Base-by-base conservation (phyloP, 495 filamentous ascomycete species). In the Hypoxylon intermedium region DNA sequence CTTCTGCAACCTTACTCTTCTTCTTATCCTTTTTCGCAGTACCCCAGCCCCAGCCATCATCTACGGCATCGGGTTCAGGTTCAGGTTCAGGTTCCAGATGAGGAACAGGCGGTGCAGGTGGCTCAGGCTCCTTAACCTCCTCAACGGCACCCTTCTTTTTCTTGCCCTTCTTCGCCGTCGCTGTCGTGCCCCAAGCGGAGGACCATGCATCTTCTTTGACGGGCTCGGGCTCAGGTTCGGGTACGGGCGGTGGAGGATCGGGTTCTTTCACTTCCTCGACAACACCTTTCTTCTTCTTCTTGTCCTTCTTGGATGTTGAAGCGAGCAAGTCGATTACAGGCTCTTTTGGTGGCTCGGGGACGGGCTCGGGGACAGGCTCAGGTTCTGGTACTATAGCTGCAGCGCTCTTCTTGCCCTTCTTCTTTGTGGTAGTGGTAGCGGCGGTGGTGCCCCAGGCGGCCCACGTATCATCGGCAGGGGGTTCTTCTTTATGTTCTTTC, bases 261-360 rank as follows among this genome's bases (percentile, higher is more conserved):
- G 41, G 42, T 21, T 62, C 42, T 3, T 63, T 41, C 19, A 44
- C 6, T 40, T 74, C 69, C 33, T 72, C 73, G 18, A 63, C 31
- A 3, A 36, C 42, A 6, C 26, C 31, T 15, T 54, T 59, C 26
- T 50, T 60, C 16, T 63, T 68, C 51, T 72, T 71, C 48, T 68
- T 71, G 20, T 26, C 53, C 7, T 70, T 70, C 48, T 68, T 71
- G 16, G 58, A 63, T 1, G 57, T 30, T 5, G 71, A 43, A 5
- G 60, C 48, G 36, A 75, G 79, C 12, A 62, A 62, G 18, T 74
- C 74, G 62, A 74, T 76, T 19, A 72, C 72, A n/a, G 79, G 74
- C 1, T 51, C 9, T n/a, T 33, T n/a, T 9, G 31, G 60, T 3
- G 68, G 36, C 28, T 53, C 49, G 19, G 58, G 65, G 11, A 67